A percentile compares a stretch with the other conserved stretches of the same genome.
These are phyloP conservation scores for Helminthosporium solani DNA, from an alignment of 2,329 filamentous ascomycete genomes.

Conservation along the genomic window DNA sequence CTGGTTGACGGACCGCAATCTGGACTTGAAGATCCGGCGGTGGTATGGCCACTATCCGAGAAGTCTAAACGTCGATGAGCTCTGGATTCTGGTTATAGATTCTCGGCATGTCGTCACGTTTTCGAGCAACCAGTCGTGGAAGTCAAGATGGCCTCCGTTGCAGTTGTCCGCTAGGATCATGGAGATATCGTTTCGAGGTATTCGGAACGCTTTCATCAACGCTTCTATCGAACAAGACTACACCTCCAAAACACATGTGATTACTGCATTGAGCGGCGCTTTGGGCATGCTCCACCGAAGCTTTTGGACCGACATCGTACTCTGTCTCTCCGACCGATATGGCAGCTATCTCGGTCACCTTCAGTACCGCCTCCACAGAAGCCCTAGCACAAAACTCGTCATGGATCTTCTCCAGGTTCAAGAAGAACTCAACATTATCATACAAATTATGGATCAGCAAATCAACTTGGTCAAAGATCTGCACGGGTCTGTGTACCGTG, in stretches of 20 bases:
- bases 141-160: conserved; percentile 45
- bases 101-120: conserved; percentile 46
- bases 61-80: conserved; percentile 46
- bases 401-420: conserved; percentile 49
- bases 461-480: conserved; percentile 41
- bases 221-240: conserved; percentile 38
- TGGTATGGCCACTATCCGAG: conserved; percentile 48
- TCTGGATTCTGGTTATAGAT: conserved; percentile 47
- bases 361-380: conserved; percentile 45
- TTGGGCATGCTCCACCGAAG: conserved; percentile 47
- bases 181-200: conserved; percentile 45
- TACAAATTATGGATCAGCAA: conserved; percentile 47
- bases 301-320: conserved; percentile 46
- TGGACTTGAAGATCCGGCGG: conserved; percentile 46
- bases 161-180: conserved; percentile 44
- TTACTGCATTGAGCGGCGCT: conserved; percentile 43
- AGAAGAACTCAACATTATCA: conserved; percentile 48
- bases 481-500: conserved; percentile 17
- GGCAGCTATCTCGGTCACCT: conserved; percentile 46
- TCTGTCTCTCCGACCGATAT: conserved; percentile 46
- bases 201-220: conserved; percentile 42
- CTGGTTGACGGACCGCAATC: conserved; percentile 44
- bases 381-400: conserved; percentile 46
- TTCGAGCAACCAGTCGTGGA: conserved; percentile 48
- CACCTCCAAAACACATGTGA: conserved; percentile 40